Conservation (phyloP, 306 rosid genomes). For the Gynostemma pentaphyllum region DNA sequence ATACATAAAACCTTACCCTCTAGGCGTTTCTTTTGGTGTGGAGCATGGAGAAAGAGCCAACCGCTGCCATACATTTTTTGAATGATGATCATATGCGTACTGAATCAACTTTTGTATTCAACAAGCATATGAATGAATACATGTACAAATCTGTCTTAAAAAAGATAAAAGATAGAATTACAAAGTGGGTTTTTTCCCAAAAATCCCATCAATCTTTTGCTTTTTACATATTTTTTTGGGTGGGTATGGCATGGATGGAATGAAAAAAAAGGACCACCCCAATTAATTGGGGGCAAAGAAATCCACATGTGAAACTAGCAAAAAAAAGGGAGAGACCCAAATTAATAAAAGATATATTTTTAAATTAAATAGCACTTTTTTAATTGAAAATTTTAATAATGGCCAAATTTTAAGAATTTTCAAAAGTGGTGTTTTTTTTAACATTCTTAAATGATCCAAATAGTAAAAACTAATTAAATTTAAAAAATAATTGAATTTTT, state of each 20-base stretch:
- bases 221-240: slow-evolving; percentile 2
- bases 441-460: no score
- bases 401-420: no score
- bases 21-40: not conserved
- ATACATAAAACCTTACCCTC: not conserved
- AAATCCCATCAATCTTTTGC: not conserved
- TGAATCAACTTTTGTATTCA: slow-evolving; percentile 3
- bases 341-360: no score
- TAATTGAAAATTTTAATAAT: no score
- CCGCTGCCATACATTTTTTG: not conserved
- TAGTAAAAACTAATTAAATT: no score
- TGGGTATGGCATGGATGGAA: not conserved
- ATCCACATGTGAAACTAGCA: not conserved
- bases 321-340: no score
- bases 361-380: no score
- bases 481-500: no score
- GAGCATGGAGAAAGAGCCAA: not conserved
- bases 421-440: no score
- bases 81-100: not conserved
- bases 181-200: slow-evolving; percentile 1
- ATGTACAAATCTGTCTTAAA: not conserved
- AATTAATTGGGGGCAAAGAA: slow-evolving; percentile 4
- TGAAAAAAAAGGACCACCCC: slow-evolving; percentile 3
- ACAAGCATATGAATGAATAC: slow-evolving; percentile 3
- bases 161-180: not conserved